A percentile compares a stretch with the other conserved stretches of the same genome.
phyloP scores from a whole-genome alignment of 768 basidiomycete genomes.

The Xerocomus spinulosus region DNA sequence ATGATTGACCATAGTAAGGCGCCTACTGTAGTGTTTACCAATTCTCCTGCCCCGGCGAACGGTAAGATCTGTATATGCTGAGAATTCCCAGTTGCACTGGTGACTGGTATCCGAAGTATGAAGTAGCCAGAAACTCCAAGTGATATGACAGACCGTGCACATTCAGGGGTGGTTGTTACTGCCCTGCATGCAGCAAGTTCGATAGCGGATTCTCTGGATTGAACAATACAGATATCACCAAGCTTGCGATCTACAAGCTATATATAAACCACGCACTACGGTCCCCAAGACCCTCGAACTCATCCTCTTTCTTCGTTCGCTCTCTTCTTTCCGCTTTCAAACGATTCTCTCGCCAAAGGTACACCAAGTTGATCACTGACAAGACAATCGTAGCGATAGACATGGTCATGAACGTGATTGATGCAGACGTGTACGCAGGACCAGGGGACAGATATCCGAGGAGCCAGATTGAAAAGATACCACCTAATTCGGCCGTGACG shows the following conservation, averaged over 20 bases:
- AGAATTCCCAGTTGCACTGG: too few relatives aligned
- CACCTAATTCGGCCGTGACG: constrained; percentile 52
- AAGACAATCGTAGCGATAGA: constrained; percentile 38
- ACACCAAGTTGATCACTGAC: constrained; percentile 35
- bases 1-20: too few relatives aligned
- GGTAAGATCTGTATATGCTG: too few relatives aligned
- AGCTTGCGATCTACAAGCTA: constrained; percentile 31
- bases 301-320: constrained; percentile 31
- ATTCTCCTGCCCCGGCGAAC: too few relatives aligned
- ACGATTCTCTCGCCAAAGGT: constrained; percentile 41
- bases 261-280: constrained; percentile 55
- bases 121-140: too few relatives aligned
- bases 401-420: constrained; percentile 33
- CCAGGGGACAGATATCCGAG: constrained; percentile 46
- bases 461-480: constrained; percentile 60
- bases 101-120: too few relatives aligned
- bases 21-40: too few relatives aligned
- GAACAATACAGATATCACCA: background rate
- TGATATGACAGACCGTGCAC: too few relatives aligned
- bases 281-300: constrained; percentile 43
- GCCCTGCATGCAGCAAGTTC: too few relatives aligned
- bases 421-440: constrained; percentile 47
- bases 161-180: too few relatives aligned
- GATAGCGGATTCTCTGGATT: too few relatives aligned
- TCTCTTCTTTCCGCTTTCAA: constrained; percentile 39